Evolutionary conservation across 1,284 basidiomycete species (phyloP).

Genomic region (Melampsora americana): DNA sequence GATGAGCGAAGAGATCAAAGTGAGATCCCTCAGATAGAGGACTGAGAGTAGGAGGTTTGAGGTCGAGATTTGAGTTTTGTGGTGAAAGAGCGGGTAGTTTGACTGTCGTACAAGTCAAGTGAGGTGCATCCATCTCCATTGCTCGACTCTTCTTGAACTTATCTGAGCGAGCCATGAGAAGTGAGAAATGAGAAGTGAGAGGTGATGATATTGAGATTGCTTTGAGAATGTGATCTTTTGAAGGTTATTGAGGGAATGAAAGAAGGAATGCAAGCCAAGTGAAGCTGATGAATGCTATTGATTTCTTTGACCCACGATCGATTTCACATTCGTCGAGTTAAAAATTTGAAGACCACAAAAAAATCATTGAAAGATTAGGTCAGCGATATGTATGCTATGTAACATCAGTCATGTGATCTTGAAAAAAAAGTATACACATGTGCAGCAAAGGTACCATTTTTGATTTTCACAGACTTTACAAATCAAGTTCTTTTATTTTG

Average conservation of each 20-base stretch:
- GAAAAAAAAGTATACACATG: no score
- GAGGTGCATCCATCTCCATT: background rate
- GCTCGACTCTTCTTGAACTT: background rate
- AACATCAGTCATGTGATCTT: no score
- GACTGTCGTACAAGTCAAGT: background rate
- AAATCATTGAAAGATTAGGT: conserved; percentile 6
- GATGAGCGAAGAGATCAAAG: conserved; percentile 6
- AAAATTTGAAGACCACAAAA: no score
- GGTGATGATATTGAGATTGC: background rate
- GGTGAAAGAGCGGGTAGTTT: background rate
- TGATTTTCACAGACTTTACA: no score
- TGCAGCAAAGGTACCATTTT: no score
- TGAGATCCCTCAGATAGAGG: background rate
- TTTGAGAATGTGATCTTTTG: background rate
- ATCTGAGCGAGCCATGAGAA: background rate
- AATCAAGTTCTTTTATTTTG: no score
- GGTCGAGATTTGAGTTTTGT: background rate
- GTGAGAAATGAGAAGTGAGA: background rate
- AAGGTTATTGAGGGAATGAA: background rate
- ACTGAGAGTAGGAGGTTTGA: background rate
- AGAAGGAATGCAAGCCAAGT: no score
- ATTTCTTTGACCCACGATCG: background rate
- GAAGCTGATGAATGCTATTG: no score
- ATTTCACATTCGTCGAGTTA: background rate
- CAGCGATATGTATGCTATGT: background rate